These are phyloP conservation scores for Lactarius deliciosus DNA, from an alignment of 768 basidiomycete species.

Conservation along the genomic window DNA sequence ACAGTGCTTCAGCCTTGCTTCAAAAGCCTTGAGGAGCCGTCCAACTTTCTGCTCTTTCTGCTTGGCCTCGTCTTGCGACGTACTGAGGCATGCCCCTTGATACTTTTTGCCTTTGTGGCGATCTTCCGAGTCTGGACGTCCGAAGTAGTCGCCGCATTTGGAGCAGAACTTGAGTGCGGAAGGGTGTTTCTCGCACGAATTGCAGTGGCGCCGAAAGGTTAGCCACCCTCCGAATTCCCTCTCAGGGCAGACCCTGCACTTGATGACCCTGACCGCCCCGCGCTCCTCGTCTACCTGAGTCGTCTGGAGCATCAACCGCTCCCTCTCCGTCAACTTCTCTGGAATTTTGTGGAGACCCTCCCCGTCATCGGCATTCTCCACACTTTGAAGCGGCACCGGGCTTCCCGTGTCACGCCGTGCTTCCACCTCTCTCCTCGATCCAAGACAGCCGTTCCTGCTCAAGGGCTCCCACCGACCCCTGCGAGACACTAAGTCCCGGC, in stretches of 20 bases:
- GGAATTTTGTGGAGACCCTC: not conserved
- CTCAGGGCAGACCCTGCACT: not conserved
- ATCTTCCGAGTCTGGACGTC: not conserved
- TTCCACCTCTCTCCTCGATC: not conserved
- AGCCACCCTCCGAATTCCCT: not conserved
- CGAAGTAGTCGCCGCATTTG: not conserved
- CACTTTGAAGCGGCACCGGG: not conserved
- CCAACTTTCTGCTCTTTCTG: not conserved
- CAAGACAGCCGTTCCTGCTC: no score
- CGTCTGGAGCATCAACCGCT: not conserved
- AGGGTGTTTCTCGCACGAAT: not conserved
- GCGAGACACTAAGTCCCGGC: not conserved
- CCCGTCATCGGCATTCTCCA: not conserved
- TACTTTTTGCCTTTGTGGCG: not conserved
- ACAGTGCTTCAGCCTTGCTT: not conserved
- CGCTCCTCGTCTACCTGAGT: not conserved
- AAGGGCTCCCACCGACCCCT: no score
- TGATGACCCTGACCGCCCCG: not conserved
- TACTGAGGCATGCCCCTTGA: not conserved
- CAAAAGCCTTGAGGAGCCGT: not conserved
- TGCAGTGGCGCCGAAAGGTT: not conserved
- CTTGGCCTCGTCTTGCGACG: not conserved
- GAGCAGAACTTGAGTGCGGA: not conserved
- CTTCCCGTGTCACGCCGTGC: not conserved
- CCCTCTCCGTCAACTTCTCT: not conserved